Percentiles rank a stretch among this genome's conserved stretches.
Conservation (phyloP, 225 moss, liverwort and hornwort species). For the Polytrichum commune region DNA sequence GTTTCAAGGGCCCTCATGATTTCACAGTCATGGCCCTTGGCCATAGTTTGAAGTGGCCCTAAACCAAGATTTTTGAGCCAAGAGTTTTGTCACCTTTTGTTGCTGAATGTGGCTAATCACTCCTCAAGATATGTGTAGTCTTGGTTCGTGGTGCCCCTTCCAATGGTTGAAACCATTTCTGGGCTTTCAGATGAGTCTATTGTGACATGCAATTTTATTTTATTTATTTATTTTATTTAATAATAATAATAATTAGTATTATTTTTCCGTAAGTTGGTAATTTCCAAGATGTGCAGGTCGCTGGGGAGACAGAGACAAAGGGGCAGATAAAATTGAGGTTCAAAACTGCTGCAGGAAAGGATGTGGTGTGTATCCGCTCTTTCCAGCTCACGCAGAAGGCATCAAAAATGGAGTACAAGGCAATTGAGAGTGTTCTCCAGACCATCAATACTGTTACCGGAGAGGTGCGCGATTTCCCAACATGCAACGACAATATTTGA, state of each 20-base stretch:
- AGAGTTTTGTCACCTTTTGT: no score
- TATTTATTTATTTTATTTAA: no score
- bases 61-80: no score
- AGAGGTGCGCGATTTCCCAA: conserved; percentile 50
- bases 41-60: no score
- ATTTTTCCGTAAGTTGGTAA: no score
- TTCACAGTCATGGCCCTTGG: no score
- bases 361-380: conserved; percentile 96
- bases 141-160: no score
- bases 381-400: conserved; percentile 98
- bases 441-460: conserved; percentile 89
- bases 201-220: no score
- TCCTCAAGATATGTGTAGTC: no score
- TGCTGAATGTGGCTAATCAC: no score
- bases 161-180: not conserved
- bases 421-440: conserved; percentile 98
- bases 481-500: not conserved
- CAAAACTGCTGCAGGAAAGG: conserved; percentile 93
- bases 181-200: not conserved
- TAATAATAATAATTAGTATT: no score
- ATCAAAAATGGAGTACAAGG: conserved; percentile 98
- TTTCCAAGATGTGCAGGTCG: conserved; percentile 60
- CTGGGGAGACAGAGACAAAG: conserved; percentile 97
- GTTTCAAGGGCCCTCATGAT: no score
- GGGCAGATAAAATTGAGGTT: conserved; percentile 98